Conservation (phyloP, 1,139 yeast genomes). For the Lizanozyma gosingica region DNA sequence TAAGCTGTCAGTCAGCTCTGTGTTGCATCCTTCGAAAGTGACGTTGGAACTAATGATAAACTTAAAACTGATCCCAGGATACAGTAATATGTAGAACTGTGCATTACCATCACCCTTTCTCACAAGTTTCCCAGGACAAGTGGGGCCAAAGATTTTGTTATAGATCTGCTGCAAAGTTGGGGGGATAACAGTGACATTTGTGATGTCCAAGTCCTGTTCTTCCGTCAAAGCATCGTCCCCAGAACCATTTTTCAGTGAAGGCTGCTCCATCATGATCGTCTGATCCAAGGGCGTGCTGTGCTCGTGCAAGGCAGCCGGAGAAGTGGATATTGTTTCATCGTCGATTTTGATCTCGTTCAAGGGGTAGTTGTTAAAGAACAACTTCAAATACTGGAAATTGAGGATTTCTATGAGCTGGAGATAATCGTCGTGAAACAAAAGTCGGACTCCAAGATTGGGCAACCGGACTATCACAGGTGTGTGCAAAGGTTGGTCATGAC, state of each 20-base stretch:
- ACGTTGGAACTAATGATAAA: slow-evolving; percentile 15
- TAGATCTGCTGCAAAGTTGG: slow-evolving; percentile 37
- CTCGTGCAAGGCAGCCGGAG: too few relatives aligned
- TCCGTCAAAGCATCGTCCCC: neutral
- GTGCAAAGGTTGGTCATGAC: neutral
- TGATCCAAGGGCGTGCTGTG: neutral
- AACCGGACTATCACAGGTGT: neutral
- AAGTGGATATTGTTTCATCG: neutral
- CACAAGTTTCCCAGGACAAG: slow-evolving; percentile 43
- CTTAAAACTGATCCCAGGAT: slow-evolving; percentile 47
- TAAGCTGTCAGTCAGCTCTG: slow-evolving; percentile 2
- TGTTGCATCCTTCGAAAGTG: neutral
- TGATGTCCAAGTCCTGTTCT: neutral
- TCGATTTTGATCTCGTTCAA: neutral
- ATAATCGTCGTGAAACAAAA: neutral
- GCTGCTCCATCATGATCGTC: neutral
- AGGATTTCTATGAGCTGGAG: neutral
- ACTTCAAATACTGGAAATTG: neutral
- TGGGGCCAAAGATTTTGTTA: slow-evolving; percentile 54
- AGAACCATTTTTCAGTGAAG: neutral
- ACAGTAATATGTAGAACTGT: slow-evolving; percentile 33
- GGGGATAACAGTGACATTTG: neutral
- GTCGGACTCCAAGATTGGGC: neutral
- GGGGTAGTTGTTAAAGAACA: neutral
- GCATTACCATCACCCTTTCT: slow-evolving; percentile 4